These are phyloP conservation scores for Penicillium sp. DNA, from an alignment of 2,329 filamentous ascomycete species.

Conservation along the genomic window DNA sequence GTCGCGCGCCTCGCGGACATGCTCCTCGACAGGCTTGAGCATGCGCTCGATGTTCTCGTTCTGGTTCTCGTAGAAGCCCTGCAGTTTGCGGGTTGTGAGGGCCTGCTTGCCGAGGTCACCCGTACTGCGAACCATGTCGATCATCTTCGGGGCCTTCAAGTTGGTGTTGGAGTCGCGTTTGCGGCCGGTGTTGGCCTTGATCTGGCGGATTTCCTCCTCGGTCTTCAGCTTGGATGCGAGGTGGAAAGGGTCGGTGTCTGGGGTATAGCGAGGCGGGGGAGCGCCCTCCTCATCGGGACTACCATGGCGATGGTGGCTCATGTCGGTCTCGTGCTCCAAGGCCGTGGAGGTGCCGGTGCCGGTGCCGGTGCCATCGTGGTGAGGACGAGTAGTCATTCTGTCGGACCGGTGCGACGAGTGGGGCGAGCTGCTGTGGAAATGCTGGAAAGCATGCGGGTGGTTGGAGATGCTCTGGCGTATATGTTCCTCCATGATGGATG, in stretches of 20 bases:
- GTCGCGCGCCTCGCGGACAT: conserved; percentile 78
- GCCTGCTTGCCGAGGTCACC: conserved; percentile 47
- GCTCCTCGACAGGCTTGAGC: conserved; percentile 91
- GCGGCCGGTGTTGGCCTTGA: conserved; percentile 78
- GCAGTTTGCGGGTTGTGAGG: conserved; percentile 51
- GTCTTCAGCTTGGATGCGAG: conserved; percentile 79
- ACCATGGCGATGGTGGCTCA: conserved; percentile 26
- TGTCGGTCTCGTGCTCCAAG: conserved; percentile 38
- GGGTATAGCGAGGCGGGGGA: conserved; percentile 59
- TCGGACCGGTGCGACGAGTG: conserved; percentile 25
- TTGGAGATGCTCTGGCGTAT: conserved; percentile 34
- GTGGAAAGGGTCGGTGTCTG: conserved; percentile 78
- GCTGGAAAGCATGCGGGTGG: conserved; percentile 32
- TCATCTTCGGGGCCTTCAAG: conserved; percentile 13
- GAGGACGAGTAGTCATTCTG: conserved; percentile 26
- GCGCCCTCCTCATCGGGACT: conserved; percentile 51
- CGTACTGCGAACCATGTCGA: conserved; percentile 17
- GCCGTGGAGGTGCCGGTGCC: conserved; percentile 49
- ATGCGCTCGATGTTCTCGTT: conserved; percentile 93
- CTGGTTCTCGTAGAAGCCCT: conserved; percentile 85
- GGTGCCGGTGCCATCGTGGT: conserved; percentile 43
- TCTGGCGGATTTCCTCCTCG: conserved; percentile 72
- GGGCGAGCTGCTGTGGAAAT: conserved; percentile 27
- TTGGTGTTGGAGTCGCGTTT: conserved; percentile 58
- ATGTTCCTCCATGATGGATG: conserved; percentile 32